Percentiles rank a stretch among this genome's conserved stretches.
These are phyloP conservation scores for Penicillium sp. DNA, from an alignment of 2,329 filamentous ascomycete species.

Conservation along the genomic window DNA sequence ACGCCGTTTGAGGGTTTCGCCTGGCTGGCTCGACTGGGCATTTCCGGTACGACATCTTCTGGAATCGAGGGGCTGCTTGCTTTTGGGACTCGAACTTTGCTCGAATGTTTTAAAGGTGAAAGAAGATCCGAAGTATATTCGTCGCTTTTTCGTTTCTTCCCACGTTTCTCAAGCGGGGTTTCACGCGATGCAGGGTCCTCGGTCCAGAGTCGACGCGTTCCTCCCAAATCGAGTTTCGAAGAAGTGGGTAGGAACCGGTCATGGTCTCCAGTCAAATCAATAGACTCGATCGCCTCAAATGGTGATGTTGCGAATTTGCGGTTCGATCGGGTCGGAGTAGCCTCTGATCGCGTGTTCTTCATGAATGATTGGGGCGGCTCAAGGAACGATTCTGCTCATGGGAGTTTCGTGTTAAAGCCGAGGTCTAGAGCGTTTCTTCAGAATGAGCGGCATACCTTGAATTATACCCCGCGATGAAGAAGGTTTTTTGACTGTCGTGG, in stretches of 20 bases:
- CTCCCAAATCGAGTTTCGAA: constrained; percentile 43
- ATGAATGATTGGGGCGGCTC: constrained; percentile 24
- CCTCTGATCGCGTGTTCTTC: constrained; percentile 15
- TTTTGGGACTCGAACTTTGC: constrained; percentile 29
- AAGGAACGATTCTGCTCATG: constrained; percentile 17
- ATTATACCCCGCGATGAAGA: constrained; percentile 11
- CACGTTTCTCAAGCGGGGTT: constrained; percentile 40
- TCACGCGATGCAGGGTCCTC: constrained; percentile 45
- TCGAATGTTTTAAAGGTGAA: constrained; percentile 34
- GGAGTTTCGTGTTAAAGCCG: neutral
- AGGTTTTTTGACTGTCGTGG: constrained; percentile 24
- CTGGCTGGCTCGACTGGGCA: constrained; percentile 11
- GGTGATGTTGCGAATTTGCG: constrained; percentile 20
- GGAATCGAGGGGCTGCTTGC: constrained; percentile 7
- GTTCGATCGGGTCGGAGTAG: constrained; percentile 26
- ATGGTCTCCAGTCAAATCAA: constrained; percentile 48
- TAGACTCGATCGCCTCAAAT: constrained; percentile 45
- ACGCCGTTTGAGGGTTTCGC: constrained; percentile 7
- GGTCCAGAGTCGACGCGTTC: constrained; percentile 46
- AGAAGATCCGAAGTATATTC: constrained; percentile 46
- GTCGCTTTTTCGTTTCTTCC: constrained; percentile 54
- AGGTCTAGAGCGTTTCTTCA: no score
- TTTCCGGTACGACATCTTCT: constrained; percentile 3
- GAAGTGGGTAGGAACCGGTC: constrained; percentile 42
- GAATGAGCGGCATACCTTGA: constrained; percentile 29